These are phyloP conservation scores for Sporodiniella umbellata DNA, from an alignment of 371 early-diverging fungal genomes.

Conservation along the genomic window DNA sequence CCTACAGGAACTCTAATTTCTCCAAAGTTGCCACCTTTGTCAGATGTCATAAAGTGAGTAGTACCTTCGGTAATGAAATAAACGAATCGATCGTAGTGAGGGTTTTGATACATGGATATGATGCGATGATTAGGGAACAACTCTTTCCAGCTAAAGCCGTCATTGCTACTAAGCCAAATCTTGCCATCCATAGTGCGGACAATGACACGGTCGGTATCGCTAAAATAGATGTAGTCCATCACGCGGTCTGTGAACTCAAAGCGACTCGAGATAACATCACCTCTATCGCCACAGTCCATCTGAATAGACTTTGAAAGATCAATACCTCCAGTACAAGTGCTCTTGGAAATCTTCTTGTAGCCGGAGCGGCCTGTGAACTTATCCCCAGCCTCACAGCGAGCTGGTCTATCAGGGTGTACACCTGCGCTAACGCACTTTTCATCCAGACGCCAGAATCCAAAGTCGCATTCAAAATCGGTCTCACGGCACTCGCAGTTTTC, in stretches of 20 bases:
- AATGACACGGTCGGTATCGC: slow-evolving; percentile 54
- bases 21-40: slow-evolving; percentile 66
- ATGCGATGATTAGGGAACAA: slow-evolving; percentile 36
- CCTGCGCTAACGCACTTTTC: slow-evolving; percentile 66
- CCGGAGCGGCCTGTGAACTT: slow-evolving; percentile 69
- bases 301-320: slow-evolving; percentile 52
- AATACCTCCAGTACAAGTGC: slow-evolving; percentile 65
- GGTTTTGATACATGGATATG: slow-evolving; percentile 63
- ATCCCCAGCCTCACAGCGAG: slow-evolving; percentile 48
- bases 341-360: slow-evolving; percentile 57
- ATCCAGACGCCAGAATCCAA: slow-evolving; percentile 69
- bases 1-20: slow-evolving; percentile 52
- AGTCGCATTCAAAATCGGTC: slow-evolving; percentile 78
- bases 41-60: slow-evolving; percentile 62
- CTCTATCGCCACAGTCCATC: slow-evolving; percentile 40
- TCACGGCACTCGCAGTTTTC: slow-evolving; percentile 67
- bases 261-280: slow-evolving; percentile 22
- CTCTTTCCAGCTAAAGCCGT: slow-evolving; percentile 72
- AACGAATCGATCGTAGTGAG: slow-evolving; percentile 65
- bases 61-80: slow-evolving; percentile 68
- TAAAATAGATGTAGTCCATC: slow-evolving; percentile 65
- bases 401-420: slow-evolving; percentile 67
- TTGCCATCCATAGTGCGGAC: slow-evolving; percentile 53
- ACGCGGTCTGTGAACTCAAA: slow-evolving; percentile 48
- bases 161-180: slow-evolving; percentile 67